A percentile compares a stretch with the other conserved stretches of the same genome.
Evolutionary conservation across 2,329 filamentous ascomycete genomes (phyloP).

Genomic region (Cordyceps farinosa): DNA sequence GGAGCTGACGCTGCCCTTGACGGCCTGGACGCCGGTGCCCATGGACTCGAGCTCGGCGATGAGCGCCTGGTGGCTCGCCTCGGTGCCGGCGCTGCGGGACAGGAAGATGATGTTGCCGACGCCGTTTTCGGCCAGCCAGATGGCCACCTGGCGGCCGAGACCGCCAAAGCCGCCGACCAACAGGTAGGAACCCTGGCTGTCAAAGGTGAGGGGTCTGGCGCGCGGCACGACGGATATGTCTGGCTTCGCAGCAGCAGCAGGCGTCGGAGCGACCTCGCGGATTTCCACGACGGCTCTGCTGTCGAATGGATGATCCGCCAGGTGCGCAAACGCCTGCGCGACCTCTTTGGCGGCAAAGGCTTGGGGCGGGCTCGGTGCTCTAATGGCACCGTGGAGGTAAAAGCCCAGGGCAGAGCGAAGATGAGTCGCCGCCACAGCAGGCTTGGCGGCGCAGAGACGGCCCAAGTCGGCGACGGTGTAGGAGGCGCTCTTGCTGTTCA

Average conservation of each 20-base stretch:
- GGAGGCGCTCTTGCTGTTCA: not conserved
- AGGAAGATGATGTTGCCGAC: conserved; percentile 43
- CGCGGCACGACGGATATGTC: not conserved
- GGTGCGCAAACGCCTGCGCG: not conserved
- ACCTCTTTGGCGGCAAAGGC: not conserved
- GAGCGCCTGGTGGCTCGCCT: not conserved
- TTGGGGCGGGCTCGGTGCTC: not conserved
- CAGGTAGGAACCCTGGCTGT: conserved; percentile 32
- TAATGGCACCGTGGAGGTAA: not conserved
- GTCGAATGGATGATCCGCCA: not conserved
- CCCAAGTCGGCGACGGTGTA: not conserved
- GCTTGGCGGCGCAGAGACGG: not conserved
- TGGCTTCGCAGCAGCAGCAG: not conserved
- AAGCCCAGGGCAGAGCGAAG: not conserved
- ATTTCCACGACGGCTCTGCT: not conserved
- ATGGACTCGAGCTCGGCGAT: not conserved
- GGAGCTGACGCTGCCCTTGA: not conserved
- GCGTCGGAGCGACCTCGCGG: not conserved
- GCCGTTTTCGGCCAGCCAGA: conserved; percentile 44
- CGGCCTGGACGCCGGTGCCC: not conserved
- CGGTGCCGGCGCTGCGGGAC: not conserved
- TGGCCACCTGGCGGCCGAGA: conserved; percentile 42
- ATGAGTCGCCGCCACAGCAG: not conserved
- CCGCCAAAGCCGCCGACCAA: conserved; percentile 47
- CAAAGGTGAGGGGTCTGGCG: not conserved